Evolutionary conservation across 1,284 basidiomycete genomes (phyloP), one percentile per base, ranked within the genome.

Genomic region (Trichosporon inkin): DNA sequence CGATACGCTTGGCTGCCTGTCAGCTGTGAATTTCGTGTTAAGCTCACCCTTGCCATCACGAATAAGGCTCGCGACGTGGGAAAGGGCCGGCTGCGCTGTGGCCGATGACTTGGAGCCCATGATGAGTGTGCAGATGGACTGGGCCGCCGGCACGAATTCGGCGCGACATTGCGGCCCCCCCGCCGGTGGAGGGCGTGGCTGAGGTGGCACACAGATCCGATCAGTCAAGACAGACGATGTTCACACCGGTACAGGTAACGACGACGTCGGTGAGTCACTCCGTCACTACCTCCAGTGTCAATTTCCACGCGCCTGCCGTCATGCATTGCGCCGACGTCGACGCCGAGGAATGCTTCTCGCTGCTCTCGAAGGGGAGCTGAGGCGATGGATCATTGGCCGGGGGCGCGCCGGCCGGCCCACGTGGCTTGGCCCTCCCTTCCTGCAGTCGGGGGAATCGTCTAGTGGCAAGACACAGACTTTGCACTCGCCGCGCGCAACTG

Each of bases 1-100:
- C 72, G 16, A 84, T 72, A 22, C 44, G 44, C 44, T 49, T 49
- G 7, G 44, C 44, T 49, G 44, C 24, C 10, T 8, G 24, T 49
- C 16, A 49, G 44, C 44, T 49, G 5, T 5, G 22, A 5, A 1
- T 10, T 3, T 1, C 10, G 20, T 17, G 11, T 3, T 5, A 10
- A 49, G 24, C 44, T 49, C n/a, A 49, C 44, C 44, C 24, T 49
- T 49, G 24, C 44, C 44, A 49, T 49, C 44, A 14, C 44, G 44
- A 10, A 49, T 49, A 10, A 49, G 44, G 16, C 24, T 17, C 3
- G 44, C 44, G 44, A 49, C 28, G 16, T 49, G 22, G 2, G 44
- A 32, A 10, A 49, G 16, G 4, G 44, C 44, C 2, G 44, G 44
- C n/a, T 49, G 44, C 10, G 24, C 28, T 6, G 44, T 49, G 24